Evolutionary conservation across 306 rosid species (phyloP).

Genomic region (Cucurbita pepo): DNA sequence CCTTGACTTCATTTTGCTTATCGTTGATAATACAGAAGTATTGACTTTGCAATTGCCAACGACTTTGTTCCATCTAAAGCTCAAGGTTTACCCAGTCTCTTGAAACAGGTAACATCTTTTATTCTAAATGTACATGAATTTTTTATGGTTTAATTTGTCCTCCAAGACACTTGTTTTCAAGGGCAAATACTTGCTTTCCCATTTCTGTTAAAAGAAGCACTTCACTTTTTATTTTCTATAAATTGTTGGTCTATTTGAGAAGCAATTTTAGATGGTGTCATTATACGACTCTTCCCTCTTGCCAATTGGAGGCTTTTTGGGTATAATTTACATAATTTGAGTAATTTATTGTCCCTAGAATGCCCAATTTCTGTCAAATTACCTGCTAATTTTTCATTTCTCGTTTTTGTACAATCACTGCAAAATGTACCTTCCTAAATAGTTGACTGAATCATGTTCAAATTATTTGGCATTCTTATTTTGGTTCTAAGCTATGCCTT

Average conservation of each 20-base stretch:
- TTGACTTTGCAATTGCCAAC: slow-evolving; percentile 60
- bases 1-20: slow-evolving; percentile 14
- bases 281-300: background rate
- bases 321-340: background rate
- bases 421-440: background rate
- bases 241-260: background rate
- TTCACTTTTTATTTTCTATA: background rate
- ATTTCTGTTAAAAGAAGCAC: background rate
- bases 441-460: background rate
- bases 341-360: background rate
- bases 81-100: slow-evolving; percentile 26
- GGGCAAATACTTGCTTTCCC: background rate
- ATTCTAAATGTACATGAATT: background rate
- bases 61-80: slow-evolving; percentile 26
- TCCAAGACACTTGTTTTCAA: background rate
- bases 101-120: slow-evolving; percentile 50
- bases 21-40: slow-evolving; percentile 41
- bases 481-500: background rate
- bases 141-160: background rate
- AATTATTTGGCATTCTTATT: background rate
- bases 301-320: background rate
- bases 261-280: background rate
- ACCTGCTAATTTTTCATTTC: background rate
- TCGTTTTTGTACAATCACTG: background rate
- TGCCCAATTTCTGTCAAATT: background rate